A percentile compares a stretch with the other conserved stretches of the same genome.
Conservation (phyloP, 164 flowering plant genomes). For the Piper betle region DNA sequence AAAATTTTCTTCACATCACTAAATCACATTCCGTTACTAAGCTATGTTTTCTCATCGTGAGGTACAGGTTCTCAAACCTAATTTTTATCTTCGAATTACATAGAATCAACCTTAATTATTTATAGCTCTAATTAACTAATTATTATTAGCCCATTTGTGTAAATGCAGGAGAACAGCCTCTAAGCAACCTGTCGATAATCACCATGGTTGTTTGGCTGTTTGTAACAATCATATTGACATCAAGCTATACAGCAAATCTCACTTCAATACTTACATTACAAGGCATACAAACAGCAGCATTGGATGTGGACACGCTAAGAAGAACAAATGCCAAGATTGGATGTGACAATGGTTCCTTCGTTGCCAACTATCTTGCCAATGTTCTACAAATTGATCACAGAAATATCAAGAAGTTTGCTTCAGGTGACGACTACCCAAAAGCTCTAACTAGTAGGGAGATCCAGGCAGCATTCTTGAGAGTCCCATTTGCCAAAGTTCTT, state of each 20-base stretch:
- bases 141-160: too few species aligned
- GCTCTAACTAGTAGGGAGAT: conserved; percentile 2
- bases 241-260: conserved; percentile 15
- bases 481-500: conserved; percentile 4
- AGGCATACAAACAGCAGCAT: conserved; percentile 2
- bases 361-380: conserved; percentile 4
- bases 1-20: too few species aligned
- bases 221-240: conserved; percentile 12
- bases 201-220: conserved; percentile 18
- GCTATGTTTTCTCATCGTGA: too few species aligned
- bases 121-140: not conserved
- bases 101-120: too few species aligned
- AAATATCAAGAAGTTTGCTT: conserved; percentile 3
- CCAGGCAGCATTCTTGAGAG: conserved; percentile 9
- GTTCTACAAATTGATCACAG: conserved; percentile 4
- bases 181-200: conserved; percentile 11
- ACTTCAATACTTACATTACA: conserved; percentile 2
- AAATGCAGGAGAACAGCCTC: conserved; percentile 7
- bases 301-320: not conserved
- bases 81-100: too few species aligned
- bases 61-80: too few species aligned
- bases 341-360: conserved; percentile 6
- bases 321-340: conserved; percentile 6
- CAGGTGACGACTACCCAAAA: not conserved
- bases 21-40: too few species aligned